These are phyloP conservation scores for Alternaria atra DNA, from an alignment of 2,329 filamentous ascomycete species.

Conservation along the genomic window DNA sequence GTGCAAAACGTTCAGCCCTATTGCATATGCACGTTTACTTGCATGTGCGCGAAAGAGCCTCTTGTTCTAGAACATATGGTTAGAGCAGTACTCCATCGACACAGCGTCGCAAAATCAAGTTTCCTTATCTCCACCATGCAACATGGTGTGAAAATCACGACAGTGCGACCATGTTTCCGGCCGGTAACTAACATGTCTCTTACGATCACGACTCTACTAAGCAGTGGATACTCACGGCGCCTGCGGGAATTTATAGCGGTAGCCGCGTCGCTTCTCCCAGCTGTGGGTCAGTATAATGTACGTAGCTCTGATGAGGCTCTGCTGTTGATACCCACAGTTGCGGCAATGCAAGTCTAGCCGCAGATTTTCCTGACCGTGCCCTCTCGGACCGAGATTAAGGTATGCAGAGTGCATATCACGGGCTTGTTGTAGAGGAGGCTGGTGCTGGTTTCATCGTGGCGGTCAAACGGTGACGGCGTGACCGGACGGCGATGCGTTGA, in stretches of 20 bases:
- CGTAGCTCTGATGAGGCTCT: conserved; percentile 16
- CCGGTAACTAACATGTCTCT: conserved; percentile 7
- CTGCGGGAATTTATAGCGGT: conserved; percentile 11
- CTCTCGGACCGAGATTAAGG: conserved; percentile 11
- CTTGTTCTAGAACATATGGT: conserved; percentile 11
- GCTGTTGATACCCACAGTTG: conserved; percentile 17
- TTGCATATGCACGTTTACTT: conserved; percentile 6
- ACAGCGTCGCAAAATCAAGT: conserved; percentile 12
- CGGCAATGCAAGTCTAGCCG: conserved; percentile 21
- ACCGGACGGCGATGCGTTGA: background rate
- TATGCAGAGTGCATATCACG: background rate
- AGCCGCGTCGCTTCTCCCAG: background rate
- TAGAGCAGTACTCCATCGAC: background rate
- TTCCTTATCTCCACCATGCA: conserved; percentile 18
- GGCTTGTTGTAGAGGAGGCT: conserved; percentile 4
- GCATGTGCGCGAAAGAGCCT: conserved; percentile 4
- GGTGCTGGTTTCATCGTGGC: conserved; percentile 7
- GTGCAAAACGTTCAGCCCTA: conserved; percentile 32
- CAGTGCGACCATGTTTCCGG: conserved; percentile 8
- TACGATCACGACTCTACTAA: background rate
- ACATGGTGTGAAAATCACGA: conserved; percentile 4
- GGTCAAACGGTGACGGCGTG: conserved; percentile 1
- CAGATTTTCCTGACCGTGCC: conserved; percentile 17
- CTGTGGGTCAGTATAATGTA: conserved; percentile 7
- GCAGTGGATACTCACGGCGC: conserved; percentile 3